These are phyloP conservation scores for Talaromyces sp. DNA, from an alignment of 2,329 filamentous ascomycete genomes.

Conservation along the genomic window DNA sequence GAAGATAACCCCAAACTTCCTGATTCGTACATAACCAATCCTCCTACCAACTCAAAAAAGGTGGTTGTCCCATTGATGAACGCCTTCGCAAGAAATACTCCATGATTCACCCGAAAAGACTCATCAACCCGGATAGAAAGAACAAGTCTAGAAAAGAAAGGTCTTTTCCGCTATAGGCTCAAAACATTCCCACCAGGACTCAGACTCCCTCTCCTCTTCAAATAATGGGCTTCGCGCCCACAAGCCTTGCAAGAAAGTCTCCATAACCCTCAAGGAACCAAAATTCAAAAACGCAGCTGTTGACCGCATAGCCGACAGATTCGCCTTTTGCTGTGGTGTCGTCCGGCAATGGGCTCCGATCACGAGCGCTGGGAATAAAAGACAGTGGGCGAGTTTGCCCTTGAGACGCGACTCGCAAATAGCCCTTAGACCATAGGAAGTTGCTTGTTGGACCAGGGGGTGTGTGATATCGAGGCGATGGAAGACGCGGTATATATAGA, in stretches of 20 bases:
- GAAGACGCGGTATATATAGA: slow-evolving; percentile 47
- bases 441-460: slow-evolving; percentile 40
- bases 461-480: slow-evolving; percentile 43
- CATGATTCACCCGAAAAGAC: not conserved
- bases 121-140: not conserved
- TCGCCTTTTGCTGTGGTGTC: slow-evolving; percentile 14
- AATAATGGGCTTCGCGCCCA: slow-evolving; percentile 1
- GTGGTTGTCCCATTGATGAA: not conserved
- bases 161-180: slow-evolving; percentile 19
- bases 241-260: slow-evolving; percentile 19
- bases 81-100: not conserved
- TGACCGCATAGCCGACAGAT: slow-evolving; percentile 12
- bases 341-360: slow-evolving; percentile 21
- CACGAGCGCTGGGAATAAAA: slow-evolving; percentile 22
- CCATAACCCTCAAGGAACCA: slow-evolving; percentile 22
- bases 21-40: not conserved
- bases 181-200: slow-evolving; percentile 23
- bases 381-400: slow-evolving; percentile 23
- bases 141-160: slow-evolving; percentile 19
- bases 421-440: slow-evolving; percentile 15
- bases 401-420: slow-evolving; percentile 21
- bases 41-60: not conserved
- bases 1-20: not conserved
- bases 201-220: not conserved
- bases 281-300: slow-evolving; percentile 22